These are phyloP conservation scores for Blastobotrys persicus DNA, from an alignment of 1,139 yeast genomes.

Conservation along the genomic window DNA sequence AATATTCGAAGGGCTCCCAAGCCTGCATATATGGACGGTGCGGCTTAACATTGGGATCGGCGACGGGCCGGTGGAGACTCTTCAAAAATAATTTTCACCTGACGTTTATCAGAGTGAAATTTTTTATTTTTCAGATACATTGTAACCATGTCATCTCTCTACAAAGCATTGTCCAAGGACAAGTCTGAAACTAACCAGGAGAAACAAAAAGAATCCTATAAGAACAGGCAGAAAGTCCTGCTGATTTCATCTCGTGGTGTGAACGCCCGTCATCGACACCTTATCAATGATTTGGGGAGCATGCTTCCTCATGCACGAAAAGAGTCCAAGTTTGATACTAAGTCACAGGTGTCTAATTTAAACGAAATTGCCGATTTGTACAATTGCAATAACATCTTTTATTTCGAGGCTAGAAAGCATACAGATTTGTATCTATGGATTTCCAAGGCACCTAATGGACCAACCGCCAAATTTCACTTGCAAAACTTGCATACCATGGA, in stretches of 20 bases:
- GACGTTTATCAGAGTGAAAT: constrained; percentile 5
- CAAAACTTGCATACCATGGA: constrained; percentile 96
- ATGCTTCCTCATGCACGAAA: constrained; percentile 93
- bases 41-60: not conserved
- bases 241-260: constrained; percentile 94
- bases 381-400: constrained; percentile 93
- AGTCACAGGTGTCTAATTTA: constrained; percentile 81
- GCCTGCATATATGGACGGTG: constrained; percentile 1
- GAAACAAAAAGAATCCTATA: constrained; percentile 41
- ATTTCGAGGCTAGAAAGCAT: constrained; percentile 95
- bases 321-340: constrained; percentile 93
- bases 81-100: not conserved
- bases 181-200: constrained; percentile 38
- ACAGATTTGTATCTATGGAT: constrained; percentile 93
- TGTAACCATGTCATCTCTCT: constrained; percentile 56
- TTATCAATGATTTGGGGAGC: constrained; percentile 74
- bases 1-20: too few relatives aligned
- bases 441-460: constrained; percentile 97
- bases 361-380: constrained; percentile 96
- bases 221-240: constrained; percentile 51
- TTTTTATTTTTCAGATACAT: constrained; percentile 3
- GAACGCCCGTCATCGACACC: constrained; percentile 88
- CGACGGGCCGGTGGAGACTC: not conserved
- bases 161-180: constrained; percentile 65
- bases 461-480: constrained; percentile 88